Base-by-base conservation (phyloP, 139 green algal genomes). In the Gonium pectorale region DNA sequence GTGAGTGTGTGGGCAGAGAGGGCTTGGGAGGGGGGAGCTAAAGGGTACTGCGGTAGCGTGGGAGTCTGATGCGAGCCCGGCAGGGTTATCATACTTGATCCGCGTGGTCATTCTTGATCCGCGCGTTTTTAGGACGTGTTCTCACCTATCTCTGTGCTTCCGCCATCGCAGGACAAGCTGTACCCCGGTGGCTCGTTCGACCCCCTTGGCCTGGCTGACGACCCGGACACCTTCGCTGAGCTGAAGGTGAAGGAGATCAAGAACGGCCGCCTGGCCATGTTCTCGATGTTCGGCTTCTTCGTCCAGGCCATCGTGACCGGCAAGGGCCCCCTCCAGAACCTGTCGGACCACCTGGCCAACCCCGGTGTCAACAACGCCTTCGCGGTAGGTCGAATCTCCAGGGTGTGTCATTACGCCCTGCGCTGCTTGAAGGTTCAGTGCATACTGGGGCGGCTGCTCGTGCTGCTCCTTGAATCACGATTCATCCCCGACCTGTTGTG, bases 161-260 rank as follows among this genome's bases (percentile, higher is more conserved):
- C 46, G 13, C 15, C 46, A 11, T 54, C 46, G 19, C 74, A 81
- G 74, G 74, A 94, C 90, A 80, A 81, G 46, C 83, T 92, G 8
- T 91, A 94, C 90, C 90, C 90, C 51, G 90, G 90, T 38, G 77
- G 77, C 59, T 52, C n/a, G 0, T 83, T 83, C 77, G 59, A 82
- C 74, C 74, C 74, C 38, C 74, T 82, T 91, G 38, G 95, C 86
- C 90, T 98, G 85, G 97, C 97, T 91, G 97, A 98, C 88, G 96
- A 97, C 89, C 93, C 94, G 49, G 92, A 97, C 80, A 94, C 91
- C 83, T 91, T 95, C 89, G 91, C 91, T 83, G 91, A 95, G 90
- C 91, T 97, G 51, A 95, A 95, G 94, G 93, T 98, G 11, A 98
- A 98, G 94, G 96, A 98, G 93, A 95, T 98, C 89, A 97, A 97